Percentiles rank a stretch among this genome's conserved stretches.
Evolutionary conservation across 192 early-diverging fungal genomes (phyloP).

Genomic region (Coemansia sp.): DNA sequence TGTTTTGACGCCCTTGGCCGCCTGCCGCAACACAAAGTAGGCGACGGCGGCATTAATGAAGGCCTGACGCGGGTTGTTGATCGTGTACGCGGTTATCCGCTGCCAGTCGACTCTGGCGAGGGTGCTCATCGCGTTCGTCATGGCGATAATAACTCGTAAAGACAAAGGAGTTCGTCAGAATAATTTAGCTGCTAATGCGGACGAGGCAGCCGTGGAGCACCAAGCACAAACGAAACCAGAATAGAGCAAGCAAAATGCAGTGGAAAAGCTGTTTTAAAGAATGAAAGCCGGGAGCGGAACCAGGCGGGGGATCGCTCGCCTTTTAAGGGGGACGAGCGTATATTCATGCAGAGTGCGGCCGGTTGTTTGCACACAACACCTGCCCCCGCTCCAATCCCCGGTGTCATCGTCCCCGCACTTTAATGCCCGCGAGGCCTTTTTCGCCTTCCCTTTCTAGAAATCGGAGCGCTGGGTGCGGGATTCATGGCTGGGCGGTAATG

Average conservation of each 20-base stretch:
- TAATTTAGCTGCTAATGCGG: not conserved
- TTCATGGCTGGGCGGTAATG: no score
- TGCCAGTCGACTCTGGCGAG: constrained; percentile 46
- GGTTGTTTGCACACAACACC: no score
- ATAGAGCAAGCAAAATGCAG: not conserved
- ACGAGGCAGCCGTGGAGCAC: not conserved
- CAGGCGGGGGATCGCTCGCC: no score
- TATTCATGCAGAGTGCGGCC: no score
- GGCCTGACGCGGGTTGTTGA: constrained; percentile 43
- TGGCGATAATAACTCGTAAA: constrained; percentile 1
- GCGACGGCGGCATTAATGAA: constrained; percentile 33
- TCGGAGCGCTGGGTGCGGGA: no score
- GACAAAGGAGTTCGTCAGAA: not conserved
- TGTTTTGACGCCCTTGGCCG: constrained; percentile 17
- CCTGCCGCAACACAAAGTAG: constrained; percentile 42
- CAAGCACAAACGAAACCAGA: constrained; percentile 1
- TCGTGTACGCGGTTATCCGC: constrained; percentile 23
- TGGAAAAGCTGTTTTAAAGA: no score
- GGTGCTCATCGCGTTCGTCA: constrained; percentile 46
- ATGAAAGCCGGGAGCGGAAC: no score
- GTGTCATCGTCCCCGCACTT: no score
- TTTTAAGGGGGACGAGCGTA: no score
- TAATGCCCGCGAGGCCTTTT: no score
- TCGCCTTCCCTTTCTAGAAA: no score
- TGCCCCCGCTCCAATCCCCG: no score